Base-by-base conservation (phyloP, 306 rosid species). In the Lupinus albus region DNA sequence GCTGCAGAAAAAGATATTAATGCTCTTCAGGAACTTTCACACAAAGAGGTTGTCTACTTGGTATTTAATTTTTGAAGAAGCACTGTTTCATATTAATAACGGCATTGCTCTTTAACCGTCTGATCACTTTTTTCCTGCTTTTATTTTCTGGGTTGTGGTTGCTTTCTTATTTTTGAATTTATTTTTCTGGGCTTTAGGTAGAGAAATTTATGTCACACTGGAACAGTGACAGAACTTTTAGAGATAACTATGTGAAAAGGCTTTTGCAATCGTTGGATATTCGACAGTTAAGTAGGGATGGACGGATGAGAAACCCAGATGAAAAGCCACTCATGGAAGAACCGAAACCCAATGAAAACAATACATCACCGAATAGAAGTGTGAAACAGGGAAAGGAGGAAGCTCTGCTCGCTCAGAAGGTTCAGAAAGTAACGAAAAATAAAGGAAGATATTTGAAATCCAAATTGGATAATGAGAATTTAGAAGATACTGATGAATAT, bases 281-380 rank as follows among this genome's bases (percentile, higher is more conserved):
- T 46, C 82, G 97, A 3, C 91, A 81, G 52, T 58, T 91, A 78
- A 88, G 96, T 79, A 70, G 91, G 80, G 97, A 91, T 85, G 97
- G 97, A 1, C 85, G 97, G 32, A 91, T 91, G 61, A 83, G 97
- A 77, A 88, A 88, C 79, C 93, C 91, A 3, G 91, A 82, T 63
- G 97, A 91, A 74, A 91, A 77, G 80, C 96, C 94, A n/a, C 75
- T 91, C 77, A 39, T 66, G 41, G 89, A 80, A 77, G 87, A 62
- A 39, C 70, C 59, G 0, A 79, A 79, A 38, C 83, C 80, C 2
- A 45, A 69, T 36, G 80, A 75, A 77, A 14, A 65, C 46, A 86
- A 67, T 61, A 12, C 72, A 9, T 67, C 60, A 30, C 62, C 83
- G 0, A 88, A 86, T 82, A 42, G 69, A 45, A 74, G 33, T 30